Percentiles rank a stretch among this genome's conserved stretches.
These are phyloP conservation scores for Rostrohypoxylon terebratum DNA, from an alignment of 495 filamentous ascomycete species.

Conservation along the genomic window DNA sequence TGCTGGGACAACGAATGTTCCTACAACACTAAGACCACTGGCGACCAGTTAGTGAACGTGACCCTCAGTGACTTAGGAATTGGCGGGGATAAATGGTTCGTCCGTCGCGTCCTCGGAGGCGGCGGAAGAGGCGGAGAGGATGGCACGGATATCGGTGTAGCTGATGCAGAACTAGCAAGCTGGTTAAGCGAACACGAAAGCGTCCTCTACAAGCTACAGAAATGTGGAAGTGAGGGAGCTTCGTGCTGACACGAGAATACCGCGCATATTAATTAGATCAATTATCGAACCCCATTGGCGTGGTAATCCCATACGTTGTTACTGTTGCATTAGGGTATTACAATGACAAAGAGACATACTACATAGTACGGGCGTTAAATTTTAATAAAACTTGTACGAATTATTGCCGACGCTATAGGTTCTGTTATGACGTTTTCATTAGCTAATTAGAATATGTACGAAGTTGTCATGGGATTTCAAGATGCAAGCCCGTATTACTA, in stretches of 20 bases:
- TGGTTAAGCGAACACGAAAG: slow-evolving; percentile 23
- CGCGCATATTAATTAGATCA: background rate
- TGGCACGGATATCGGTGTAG: slow-evolving; percentile 5
- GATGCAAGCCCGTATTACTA: slow-evolving; percentile 8
- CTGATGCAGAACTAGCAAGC: background rate
- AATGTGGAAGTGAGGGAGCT: slow-evolving; percentile 10
- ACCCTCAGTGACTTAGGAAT: slow-evolving; percentile 1
- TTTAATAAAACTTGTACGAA: background rate
- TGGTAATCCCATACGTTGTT: background rate
- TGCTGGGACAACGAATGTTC: slow-evolving; percentile 9
- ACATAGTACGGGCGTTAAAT: background rate
- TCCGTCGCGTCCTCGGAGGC: slow-evolving; percentile 7
- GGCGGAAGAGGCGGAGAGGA: slow-evolving; percentile 15
- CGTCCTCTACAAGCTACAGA: slow-evolving; percentile 3
- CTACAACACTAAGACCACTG: background rate
- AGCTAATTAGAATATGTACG: slow-evolving; percentile 7
- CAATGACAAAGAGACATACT: background rate
- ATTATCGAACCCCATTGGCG: background rate
- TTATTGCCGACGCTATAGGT: slow-evolving; percentile 1
- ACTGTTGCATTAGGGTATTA: background rate
- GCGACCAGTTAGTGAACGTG: slow-evolving; percentile 9
- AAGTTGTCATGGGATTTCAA: slow-evolving; percentile 1
- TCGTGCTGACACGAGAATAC: slow-evolving; percentile 17
- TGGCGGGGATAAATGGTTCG: slow-evolving; percentile 15
- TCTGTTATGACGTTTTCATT: slow-evolving; percentile 2